These are phyloP conservation scores for Apiospora pterosperma DNA, from an alignment of 2,329 filamentous ascomycete species.

Conservation along the genomic window DNA sequence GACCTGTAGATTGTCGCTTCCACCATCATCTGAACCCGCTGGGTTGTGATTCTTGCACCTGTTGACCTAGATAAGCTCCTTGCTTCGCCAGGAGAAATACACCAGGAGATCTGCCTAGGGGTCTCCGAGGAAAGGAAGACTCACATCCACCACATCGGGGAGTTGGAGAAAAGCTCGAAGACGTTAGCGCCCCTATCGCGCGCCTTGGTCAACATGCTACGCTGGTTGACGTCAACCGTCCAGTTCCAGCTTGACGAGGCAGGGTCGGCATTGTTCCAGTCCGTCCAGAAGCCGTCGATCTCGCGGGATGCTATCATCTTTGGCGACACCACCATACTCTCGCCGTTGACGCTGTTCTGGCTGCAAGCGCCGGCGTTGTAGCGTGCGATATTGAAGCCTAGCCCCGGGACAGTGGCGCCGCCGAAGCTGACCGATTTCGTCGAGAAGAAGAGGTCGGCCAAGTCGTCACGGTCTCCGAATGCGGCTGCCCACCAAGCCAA, in stretches of 20 bases:
- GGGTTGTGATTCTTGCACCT: slow-evolving; percentile 37
- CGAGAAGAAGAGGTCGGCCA: slow-evolving; percentile 38
- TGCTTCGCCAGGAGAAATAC: not conserved
- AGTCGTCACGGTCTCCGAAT: slow-evolving; percentile 37
- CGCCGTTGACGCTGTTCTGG: slow-evolving; percentile 29
- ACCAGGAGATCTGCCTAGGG: not conserved
- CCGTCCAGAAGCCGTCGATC: slow-evolving; percentile 37
- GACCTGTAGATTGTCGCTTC: slow-evolving; percentile 33
- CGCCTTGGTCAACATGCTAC: slow-evolving; percentile 35
- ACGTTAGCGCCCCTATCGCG: slow-evolving; percentile 29
- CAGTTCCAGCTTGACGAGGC: slow-evolving; percentile 36
- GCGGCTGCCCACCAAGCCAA: slow-evolving; percentile 41
- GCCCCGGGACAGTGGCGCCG: slow-evolving; percentile 30
- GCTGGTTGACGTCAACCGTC: slow-evolving; percentile 36
- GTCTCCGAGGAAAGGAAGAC: not conserved
- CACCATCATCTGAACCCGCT: slow-evolving; percentile 30
- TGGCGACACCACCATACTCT: slow-evolving; percentile 32
- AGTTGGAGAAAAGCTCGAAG: slow-evolving; percentile 44
- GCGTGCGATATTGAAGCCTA: slow-evolving; percentile 39
- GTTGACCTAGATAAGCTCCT: not conserved
- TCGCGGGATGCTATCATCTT: slow-evolving; percentile 34
- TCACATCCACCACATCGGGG: slow-evolving; percentile 42
- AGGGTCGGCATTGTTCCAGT: slow-evolving; percentile 32
- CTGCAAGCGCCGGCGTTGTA: slow-evolving; percentile 41
- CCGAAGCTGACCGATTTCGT: slow-evolving; percentile 25